Conservation (phyloP, 2,329 filamentous ascomycete species). For the Raffaelea albimanens region DNA sequence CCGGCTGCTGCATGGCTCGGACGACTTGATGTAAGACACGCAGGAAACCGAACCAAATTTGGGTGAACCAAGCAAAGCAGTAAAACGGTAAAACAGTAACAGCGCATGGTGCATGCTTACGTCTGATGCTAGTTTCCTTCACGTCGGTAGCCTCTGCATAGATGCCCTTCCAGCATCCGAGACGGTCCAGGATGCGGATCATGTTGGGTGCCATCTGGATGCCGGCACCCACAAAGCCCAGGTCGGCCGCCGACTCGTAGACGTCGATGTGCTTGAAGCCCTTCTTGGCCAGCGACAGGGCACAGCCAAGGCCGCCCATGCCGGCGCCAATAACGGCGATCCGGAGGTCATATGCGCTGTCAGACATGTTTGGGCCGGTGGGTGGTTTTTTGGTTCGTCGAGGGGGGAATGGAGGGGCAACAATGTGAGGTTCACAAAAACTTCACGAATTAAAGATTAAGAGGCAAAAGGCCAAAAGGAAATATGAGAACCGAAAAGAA, state of each 20-base stretch:
- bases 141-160: slow-evolving; percentile 62
- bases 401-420: neutral
- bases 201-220: slow-evolving; percentile 81
- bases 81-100: neutral
- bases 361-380: slow-evolving; percentile 13
- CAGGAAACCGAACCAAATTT: too few species aligned
- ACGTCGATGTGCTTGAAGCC: slow-evolving; percentile 67
- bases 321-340: slow-evolving; percentile 34
- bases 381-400: neutral
- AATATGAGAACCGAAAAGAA: too few species aligned
- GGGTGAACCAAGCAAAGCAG: too few species aligned
- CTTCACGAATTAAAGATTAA: too few species aligned
- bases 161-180: slow-evolving; percentile 66
- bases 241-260: slow-evolving; percentile 61
- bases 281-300: slow-evolving; percentile 64
- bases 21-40: neutral
- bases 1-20: too few species aligned
- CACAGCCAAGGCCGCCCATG: slow-evolving; percentile 68
- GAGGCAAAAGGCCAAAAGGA: too few species aligned
- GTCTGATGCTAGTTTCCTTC: slow-evolving; percentile 61
- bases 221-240: slow-evolving; percentile 76
- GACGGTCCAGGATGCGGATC: slow-evolving; percentile 61
- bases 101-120: slow-evolving; percentile 25
- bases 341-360: slow-evolving; percentile 17
- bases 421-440: neutral